These are phyloP conservation scores for Elaeis oleifera DNA, from an alignment of 202 grass and related monocot genomes.

Conservation along the genomic window DNA sequence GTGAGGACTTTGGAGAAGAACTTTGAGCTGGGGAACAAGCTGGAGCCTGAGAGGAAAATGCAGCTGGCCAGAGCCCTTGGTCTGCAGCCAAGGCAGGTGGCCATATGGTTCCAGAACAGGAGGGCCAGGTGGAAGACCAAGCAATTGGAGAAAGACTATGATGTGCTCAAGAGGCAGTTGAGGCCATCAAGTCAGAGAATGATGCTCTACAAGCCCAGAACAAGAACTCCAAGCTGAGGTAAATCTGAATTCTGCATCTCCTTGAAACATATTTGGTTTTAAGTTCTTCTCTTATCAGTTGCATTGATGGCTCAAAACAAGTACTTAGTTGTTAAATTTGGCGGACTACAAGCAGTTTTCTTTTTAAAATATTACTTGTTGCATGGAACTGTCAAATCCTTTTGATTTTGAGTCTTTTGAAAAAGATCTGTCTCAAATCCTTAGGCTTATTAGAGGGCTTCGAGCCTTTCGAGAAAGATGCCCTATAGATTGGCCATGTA, in stretches of 20 bases:
- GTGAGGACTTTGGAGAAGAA: slow-evolving; percentile 95
- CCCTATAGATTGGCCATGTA: slow-evolving; percentile 4
- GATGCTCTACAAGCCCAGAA: slow-evolving; percentile 75
- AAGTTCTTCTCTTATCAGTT: not conserved
- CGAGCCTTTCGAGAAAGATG: slow-evolving; percentile 48
- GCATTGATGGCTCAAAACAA: not conserved
- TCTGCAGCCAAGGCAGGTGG: slow-evolving; percentile 86
- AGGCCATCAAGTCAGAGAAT: slow-evolving; percentile 78
- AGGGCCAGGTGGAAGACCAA: slow-evolving; percentile 97
- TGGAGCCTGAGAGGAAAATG: slow-evolving; percentile 90
- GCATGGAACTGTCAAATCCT: slow-evolving; percentile 1
- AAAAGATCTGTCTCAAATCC: slow-evolving; percentile 27
- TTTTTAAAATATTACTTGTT: too few species aligned
- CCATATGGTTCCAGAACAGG: slow-evolving; percentile 99
- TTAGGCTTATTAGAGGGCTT: slow-evolving; percentile 7
- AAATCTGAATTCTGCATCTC: not conserved
- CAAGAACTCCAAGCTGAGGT: slow-evolving; percentile 98
- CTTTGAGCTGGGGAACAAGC: slow-evolving; percentile 96
- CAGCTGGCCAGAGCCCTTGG: slow-evolving; percentile 79
- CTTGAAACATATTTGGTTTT: not conserved
- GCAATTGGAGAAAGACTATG: slow-evolving; percentile 96
- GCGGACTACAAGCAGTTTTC: too few species aligned
- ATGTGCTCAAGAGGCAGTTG: slow-evolving; percentile 71
- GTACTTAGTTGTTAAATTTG: too few species aligned
- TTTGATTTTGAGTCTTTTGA: slow-evolving; percentile 42